These are phyloP conservation scores for Lagenidium sp. DNA, from an alignment of 352 stramenopile species.

Conservation along the genomic window DNA sequence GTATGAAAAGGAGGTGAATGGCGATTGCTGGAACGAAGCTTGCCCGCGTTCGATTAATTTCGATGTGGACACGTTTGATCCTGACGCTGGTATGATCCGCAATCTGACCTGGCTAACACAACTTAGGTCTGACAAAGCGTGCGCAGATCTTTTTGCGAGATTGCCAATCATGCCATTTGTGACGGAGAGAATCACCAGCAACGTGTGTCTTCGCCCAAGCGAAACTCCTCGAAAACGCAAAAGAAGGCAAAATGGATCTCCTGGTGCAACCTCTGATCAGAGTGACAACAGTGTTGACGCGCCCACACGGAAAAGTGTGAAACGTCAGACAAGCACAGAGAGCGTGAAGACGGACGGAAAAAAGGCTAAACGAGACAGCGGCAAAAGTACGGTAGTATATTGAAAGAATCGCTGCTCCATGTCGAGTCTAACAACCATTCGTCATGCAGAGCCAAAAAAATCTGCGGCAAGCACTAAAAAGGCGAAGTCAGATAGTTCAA, in stretches of 20 bases:
- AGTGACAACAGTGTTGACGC: too few relatives aligned
- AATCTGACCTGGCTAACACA: background rate
- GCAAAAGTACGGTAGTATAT: too few relatives aligned
- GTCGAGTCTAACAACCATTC: too few relatives aligned
- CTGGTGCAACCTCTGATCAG: too few relatives aligned
- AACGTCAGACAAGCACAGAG: slow-evolving; percentile 8
- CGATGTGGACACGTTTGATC: slow-evolving; percentile 44
- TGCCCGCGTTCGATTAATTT: slow-evolving; percentile 67
- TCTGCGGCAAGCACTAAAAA: too few relatives aligned
- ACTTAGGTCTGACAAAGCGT: background rate
- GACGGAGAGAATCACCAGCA: slow-evolving; percentile 43
- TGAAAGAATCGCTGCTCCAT: too few relatives aligned
- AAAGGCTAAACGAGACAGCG: slow-evolving; percentile 28
- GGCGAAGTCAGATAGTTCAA: slow-evolving; percentile 20
- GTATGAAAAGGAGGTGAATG: slow-evolving; percentile 34
- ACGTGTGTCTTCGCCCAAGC: slow-evolving; percentile 20
- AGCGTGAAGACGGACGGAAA: slow-evolving; percentile 20
- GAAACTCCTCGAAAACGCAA: slow-evolving; percentile 49
- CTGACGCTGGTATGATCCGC: slow-evolving; percentile 16
- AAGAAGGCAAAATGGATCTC: too few relatives aligned
- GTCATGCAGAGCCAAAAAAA: too few relatives aligned
- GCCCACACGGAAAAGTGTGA: slow-evolving; percentile 2
- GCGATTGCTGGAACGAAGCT: slow-evolving; percentile 65
- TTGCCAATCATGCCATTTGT: slow-evolving; percentile 42
- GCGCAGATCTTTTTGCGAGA: slow-evolving; percentile 34